phyloP scores from a whole-genome alignment of 768 basidiomycete genomes.

The Chiua virens region DNA sequence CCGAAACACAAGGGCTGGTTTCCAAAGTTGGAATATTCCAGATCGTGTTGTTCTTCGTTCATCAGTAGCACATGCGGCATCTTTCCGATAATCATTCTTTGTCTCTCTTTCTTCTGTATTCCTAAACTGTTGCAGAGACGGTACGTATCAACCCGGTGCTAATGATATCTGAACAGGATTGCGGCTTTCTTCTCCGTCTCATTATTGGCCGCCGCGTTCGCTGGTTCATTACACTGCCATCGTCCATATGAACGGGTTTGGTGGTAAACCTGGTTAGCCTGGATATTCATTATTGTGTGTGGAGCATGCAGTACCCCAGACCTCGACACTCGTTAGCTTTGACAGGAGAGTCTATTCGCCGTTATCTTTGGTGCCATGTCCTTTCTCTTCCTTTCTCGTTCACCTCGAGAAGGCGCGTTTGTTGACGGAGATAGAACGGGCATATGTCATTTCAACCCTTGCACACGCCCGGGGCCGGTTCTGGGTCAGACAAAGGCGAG shows the following conservation, averaged over 20 bases:
- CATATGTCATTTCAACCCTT: slow-evolving; percentile 41
- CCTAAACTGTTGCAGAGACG: slow-evolving; percentile 26
- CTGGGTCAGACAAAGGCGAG: slow-evolving; percentile 42
- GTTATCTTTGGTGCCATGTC: slow-evolving; percentile 52
- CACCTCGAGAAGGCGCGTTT: slow-evolving; percentile 49
- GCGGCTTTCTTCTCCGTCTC: slow-evolving; percentile 42
- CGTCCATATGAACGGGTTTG: slow-evolving; percentile 49
- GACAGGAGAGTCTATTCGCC: slow-evolving; percentile 61
- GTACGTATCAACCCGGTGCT: background rate
- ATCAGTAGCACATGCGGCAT: slow-evolving; percentile 43
- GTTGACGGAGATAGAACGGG: slow-evolving; percentile 51
- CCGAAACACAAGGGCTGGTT: slow-evolving; percentile 38
- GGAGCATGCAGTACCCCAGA: background rate
- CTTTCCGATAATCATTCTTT: slow-evolving; percentile 56
- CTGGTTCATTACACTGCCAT: slow-evolving; percentile 60
- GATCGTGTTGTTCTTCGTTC: background rate
- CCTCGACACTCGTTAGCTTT: background rate
- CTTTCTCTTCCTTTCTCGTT: slow-evolving; percentile 49
- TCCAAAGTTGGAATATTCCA: slow-evolving; percentile 47
- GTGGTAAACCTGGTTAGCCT: slow-evolving; percentile 55
- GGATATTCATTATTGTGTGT: slow-evolving; percentile 57
- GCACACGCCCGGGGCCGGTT: slow-evolving; percentile 7
- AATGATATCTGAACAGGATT: slow-evolving; percentile 27
- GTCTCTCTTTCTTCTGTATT: slow-evolving; percentile 50
- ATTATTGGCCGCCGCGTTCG: slow-evolving; percentile 58